phyloP scores from a whole-genome alignment of 2,329 filamentous ascomycete species.

The Pseudocercospora fuligena region DNA sequence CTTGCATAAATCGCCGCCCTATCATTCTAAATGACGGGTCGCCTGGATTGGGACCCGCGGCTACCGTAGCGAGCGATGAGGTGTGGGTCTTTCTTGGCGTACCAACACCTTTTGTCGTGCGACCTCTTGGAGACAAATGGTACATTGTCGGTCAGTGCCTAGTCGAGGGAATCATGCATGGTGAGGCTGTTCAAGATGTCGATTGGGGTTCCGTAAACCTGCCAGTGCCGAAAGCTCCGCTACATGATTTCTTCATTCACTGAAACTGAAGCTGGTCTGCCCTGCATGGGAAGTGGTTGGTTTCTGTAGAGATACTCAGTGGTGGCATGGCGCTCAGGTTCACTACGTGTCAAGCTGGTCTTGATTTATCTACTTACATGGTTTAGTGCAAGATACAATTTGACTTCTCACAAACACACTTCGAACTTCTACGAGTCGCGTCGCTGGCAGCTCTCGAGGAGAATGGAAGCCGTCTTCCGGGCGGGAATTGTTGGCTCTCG shows the following conservation, averaged over 20 bases:
- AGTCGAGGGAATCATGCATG: constrained; percentile 10
- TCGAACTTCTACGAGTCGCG: background rate
- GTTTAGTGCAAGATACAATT: background rate
- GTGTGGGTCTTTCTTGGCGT: constrained; percentile 4
- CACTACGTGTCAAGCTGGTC: background rate
- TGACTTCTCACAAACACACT: background rate
- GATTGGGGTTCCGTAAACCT: background rate
- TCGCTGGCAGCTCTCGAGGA: too few species aligned
- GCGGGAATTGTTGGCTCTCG: too few species aligned
- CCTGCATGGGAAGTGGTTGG: background rate
- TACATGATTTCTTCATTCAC: constrained; percentile 9
- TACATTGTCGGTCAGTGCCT: constrained; percentile 5
- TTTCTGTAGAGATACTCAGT: background rate
- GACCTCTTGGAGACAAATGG: background rate
- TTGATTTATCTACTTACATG: background rate
- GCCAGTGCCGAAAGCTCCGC: constrained; percentile 9
- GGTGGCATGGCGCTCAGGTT: background rate
- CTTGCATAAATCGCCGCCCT: constrained; percentile 8
- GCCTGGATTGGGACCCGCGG: background rate
- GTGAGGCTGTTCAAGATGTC: constrained; percentile 7
- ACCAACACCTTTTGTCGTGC: background rate
- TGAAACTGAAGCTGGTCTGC: background rate
- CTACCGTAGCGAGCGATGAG: background rate
- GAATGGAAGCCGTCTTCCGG: too few species aligned
- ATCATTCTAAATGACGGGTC: constrained; percentile 2